These are phyloP conservation scores for Cystofilobasidium macerans DNA, from an alignment of 768 basidiomycete species.

Conservation along the genomic window DNA sequence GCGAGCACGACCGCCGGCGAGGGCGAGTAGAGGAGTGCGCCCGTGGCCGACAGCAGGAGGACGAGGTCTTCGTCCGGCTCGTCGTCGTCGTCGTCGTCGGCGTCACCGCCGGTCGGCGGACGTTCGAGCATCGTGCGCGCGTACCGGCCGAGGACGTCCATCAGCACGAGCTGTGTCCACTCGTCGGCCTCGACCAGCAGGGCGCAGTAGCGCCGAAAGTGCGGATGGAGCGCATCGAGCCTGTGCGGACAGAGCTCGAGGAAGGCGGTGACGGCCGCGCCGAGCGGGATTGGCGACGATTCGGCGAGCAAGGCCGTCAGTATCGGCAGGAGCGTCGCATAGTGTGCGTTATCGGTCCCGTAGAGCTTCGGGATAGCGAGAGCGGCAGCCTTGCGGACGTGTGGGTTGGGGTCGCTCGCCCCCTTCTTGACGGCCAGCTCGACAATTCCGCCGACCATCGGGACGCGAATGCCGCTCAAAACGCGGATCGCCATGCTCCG, in stretches of 20 bases:
- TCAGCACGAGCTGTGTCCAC: constrained; percentile 81
- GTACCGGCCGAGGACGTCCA: constrained; percentile 70
- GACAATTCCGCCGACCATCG: constrained; percentile 69
- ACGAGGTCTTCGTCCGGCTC: constrained; percentile 20
- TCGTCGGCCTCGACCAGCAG: constrained; percentile 86
- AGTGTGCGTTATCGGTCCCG: constrained; percentile 60
- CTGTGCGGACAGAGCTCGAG: constrained; percentile 73
- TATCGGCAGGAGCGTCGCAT: constrained; percentile 48
- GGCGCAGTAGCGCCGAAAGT: constrained; percentile 73
- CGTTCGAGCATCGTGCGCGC: constrained; percentile 64
- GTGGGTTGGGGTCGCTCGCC: constrained; percentile 80
- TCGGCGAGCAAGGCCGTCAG: constrained; percentile 46
- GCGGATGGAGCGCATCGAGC: constrained; percentile 74
- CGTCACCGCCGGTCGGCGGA: constrained; percentile 24
- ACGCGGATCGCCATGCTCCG: constrained; percentile 93
- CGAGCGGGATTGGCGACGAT: constrained; percentile 74
- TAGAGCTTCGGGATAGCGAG: constrained; percentile 78
- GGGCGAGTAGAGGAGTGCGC: constrained; percentile 13
- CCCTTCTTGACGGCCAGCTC: constrained; percentile 79
- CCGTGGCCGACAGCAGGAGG: constrained; percentile 11
- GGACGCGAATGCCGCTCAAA: constrained; percentile 78
- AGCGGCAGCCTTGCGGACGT: constrained; percentile 85
- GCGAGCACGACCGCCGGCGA: constrained; percentile 24
- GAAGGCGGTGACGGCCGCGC: constrained; percentile 75
- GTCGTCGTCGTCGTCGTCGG: background rate